Conservation (phyloP, 1,139 yeast genomes). For the Candida sojae region DNA sequence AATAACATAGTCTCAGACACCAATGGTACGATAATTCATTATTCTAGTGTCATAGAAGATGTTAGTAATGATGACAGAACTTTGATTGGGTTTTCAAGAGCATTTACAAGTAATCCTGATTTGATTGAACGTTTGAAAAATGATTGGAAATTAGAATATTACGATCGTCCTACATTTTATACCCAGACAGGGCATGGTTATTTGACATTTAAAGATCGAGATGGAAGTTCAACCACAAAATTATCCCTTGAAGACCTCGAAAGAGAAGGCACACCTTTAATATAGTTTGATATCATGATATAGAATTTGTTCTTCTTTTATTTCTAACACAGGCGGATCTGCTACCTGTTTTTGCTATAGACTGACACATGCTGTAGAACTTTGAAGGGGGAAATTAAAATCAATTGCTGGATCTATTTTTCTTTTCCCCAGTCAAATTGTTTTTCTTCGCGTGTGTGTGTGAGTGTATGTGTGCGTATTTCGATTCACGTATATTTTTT, state of each 20-base stretch:
- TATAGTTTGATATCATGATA: not conserved
- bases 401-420: too few species aligned
- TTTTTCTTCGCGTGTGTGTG: too few species aligned
- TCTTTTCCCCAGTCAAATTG: too few species aligned
- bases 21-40: conserved; percentile 13
- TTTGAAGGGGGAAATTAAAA: too few species aligned
- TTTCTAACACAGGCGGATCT: not conserved
- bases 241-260: conserved; percentile 10
- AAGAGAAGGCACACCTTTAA: conserved; percentile 11
- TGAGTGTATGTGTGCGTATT: too few species aligned
- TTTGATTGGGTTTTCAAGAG: conserved; percentile 46
- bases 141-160: conserved; percentile 16
- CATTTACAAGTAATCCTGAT: conserved; percentile 52
- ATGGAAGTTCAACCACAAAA: conserved; percentile 5
- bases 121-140: conserved; percentile 35
- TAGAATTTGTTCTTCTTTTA: not conserved
- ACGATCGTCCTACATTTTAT: conserved; percentile 26
- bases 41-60: conserved; percentile 15
- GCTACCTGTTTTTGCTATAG: too few species aligned
- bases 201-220: conserved; percentile 18
- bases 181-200: conserved; percentile 21
- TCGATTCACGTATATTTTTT: too few species aligned
- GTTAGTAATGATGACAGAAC: conserved; percentile 29
- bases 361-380: too few species aligned
- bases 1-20: conserved; percentile 14